These are phyloP conservation scores for Zalaria sp. DNA, from an alignment of 2,329 filamentous ascomycete species.

Conservation along the genomic window DNA sequence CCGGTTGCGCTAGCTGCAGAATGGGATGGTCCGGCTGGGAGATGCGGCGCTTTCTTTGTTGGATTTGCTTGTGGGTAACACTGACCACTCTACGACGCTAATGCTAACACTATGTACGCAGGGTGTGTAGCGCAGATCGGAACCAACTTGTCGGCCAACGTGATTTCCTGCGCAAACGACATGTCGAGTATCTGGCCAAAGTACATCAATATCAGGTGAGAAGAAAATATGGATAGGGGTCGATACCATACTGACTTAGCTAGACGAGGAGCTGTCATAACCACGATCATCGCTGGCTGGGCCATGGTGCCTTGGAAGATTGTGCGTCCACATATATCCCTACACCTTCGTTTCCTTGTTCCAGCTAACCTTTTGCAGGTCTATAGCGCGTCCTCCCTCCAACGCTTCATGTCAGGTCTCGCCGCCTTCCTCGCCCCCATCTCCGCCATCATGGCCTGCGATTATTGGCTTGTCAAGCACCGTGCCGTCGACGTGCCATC, in stretches of 20 bases:
- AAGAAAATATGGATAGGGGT: background rate
- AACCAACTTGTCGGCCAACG: conserved; percentile 39
- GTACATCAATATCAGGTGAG: background rate
- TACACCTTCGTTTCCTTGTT: background rate
- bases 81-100: too few species aligned
- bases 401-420: conserved; percentile 46
- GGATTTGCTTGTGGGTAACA: conserved; percentile 9
- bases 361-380: too few species aligned
- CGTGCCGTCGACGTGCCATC: conserved; percentile 29
- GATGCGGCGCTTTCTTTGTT: conserved; percentile 17
- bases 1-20: conserved; percentile 20
- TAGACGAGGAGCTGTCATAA: conserved; percentile 29
- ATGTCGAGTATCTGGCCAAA: conserved; percentile 36
- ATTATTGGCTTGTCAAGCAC: conserved; percentile 44
- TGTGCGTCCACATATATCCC: conserved; percentile 21
- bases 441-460: conserved; percentile 43
- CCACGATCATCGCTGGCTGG: conserved; percentile 34
- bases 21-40: conserved; percentile 15
- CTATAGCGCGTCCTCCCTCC: conserved; percentile 39
- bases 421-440: conserved; percentile 51
- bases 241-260: too few species aligned
- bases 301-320: conserved; percentile 53
- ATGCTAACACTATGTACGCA: too few species aligned
- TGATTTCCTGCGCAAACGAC: conserved; percentile 39
- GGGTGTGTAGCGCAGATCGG: conserved; percentile 39